Percentiles rank a stretch among this genome's conserved stretches.
Conservation (phyloP, 495 filamentous ascomycete species). For the Aspergillus ellipticus region DNA sequence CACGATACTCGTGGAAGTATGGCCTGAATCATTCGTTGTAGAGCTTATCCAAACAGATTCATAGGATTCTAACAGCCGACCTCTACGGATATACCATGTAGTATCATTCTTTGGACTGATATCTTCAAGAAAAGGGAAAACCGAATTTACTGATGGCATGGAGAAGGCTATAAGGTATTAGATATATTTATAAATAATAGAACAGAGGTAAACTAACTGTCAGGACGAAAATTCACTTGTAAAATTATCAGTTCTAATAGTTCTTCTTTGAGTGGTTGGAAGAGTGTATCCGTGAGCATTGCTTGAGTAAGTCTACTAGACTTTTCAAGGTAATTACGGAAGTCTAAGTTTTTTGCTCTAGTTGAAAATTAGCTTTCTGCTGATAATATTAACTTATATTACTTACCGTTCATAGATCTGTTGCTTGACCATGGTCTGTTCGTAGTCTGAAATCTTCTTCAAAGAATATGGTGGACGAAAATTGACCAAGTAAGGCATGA, state of each 20-base stretch:
- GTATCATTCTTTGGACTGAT: not conserved
- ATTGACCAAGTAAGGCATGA: not conserved
- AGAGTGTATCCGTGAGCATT: not conserved
- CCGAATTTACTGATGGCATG: slow-evolving; percentile 7
- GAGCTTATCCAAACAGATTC: slow-evolving; percentile 1
- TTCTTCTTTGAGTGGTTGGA: not conserved
- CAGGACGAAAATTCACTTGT: not conserved
- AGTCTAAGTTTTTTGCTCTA: not conserved
- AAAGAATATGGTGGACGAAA: not conserved
- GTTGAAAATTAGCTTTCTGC: not conserved
- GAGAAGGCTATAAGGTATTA: slow-evolving; percentile 2
- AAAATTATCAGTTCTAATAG: not conserved
- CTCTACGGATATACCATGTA: slow-evolving; percentile 8
- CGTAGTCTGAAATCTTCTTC: not conserved
- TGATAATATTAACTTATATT: not conserved
- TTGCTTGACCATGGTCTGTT: not conserved
- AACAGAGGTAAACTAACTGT: not conserved
- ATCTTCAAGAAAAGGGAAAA: slow-evolving; percentile 10
- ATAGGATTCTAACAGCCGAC: slow-evolving; percentile 6
- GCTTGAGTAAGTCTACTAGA: not conserved
- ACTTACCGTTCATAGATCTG: not conserved
- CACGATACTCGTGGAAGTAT: not conserved
- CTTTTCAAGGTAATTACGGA: not conserved
- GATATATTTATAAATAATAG: not conserved
- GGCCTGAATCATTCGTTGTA: not conserved